phyloP scores from a whole-genome alignment of 352 stramenopile genomes.

The Elongisporangium senticosum region DNA sequence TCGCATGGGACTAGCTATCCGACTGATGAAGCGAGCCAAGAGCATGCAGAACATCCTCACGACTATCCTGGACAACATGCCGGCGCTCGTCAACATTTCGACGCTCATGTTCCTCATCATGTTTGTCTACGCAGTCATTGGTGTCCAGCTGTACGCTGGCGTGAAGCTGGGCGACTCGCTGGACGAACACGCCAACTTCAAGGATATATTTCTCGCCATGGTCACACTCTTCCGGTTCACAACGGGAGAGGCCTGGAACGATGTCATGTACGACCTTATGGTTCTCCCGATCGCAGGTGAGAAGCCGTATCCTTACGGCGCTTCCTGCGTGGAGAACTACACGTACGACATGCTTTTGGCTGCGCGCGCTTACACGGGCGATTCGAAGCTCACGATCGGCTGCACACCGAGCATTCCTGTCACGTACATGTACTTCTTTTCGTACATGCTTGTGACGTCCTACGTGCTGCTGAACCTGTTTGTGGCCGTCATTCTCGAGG shows the following conservation, averaged over 20 bases:
- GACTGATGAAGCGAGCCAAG: conserved; percentile 41
- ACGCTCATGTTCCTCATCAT: conserved; percentile 64
- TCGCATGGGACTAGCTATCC: conserved; percentile 48
- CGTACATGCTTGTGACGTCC: conserved; percentile 52
- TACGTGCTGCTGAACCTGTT: conserved; percentile 81
- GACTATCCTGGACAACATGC: conserved; percentile 67
- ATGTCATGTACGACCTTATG: conserved; percentile 75
- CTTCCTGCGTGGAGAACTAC: conserved; percentile 32
- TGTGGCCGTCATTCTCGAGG: conserved; percentile 75
- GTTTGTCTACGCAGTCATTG: conserved; percentile 77
- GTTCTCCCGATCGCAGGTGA: conserved; percentile 19
- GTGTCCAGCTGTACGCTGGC: conserved; percentile 65
- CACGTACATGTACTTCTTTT: conserved; percentile 64
- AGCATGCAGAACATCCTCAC: conserved; percentile 59
- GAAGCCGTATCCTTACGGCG: conserved; percentile 20
- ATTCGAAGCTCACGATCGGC: conserved; percentile 31
- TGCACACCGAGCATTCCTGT: conserved; percentile 26
- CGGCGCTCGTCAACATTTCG: conserved; percentile 71
- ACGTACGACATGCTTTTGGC: conserved; percentile 21
- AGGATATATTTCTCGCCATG: conserved; percentile 41
- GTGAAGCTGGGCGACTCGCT: conserved; percentile 49
- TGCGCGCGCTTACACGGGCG: conserved; percentile 14
- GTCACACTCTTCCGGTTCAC: conserved; percentile 60
- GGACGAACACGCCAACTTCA: conserved; percentile 62
- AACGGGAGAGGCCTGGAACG: conserved; percentile 74